Evolutionary conservation across 345 rosid species (phyloP), one percentile per base, ranked within the genome.

Genomic region (Eutrema heterophyllum): DNA sequence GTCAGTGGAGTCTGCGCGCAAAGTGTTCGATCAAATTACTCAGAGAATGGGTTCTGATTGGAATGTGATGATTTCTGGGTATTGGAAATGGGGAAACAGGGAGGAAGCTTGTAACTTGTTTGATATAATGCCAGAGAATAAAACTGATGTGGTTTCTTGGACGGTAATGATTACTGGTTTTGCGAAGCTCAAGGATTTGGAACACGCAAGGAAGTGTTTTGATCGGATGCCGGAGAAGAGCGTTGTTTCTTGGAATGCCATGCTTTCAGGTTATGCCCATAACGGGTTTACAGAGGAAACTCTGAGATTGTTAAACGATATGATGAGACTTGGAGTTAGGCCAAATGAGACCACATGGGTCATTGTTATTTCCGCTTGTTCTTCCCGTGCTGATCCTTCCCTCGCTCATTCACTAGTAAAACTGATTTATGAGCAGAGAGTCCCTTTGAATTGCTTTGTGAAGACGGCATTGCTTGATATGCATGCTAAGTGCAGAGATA

Each of bases 1-100:
- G 32, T 81, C 56, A 12, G 55, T 82, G 24, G 73, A 45, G 73
- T 36, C 5, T 67, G 84, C 85, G 8, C 61, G 83, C 67, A 74
- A 69, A n/a, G 52, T 88, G 84, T 88, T 88, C 59, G 93, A 88
- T 79, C 81, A 81, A 79, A 85, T 86, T 82, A 45, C 87, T 74
- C 81, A 81, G 0, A 76, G 74, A 69, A 80, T 35, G 70, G 5
- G 70, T 21, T 80, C 64, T 33, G 86, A 83, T 65, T 87, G 87
- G 87, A 86, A 80, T 77, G 79, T 85, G 6, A 80, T 83, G 84
- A 76, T 87, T 35, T 80, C 82, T 33, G 83, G 83, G 72, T 83
- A 82, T 38, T 81, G 78, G 80, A 82, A 79, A 71, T 77, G 71
- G 58, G 86, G 84, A 7, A 55, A 71, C 4, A 71, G 45, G 60